These are phyloP conservation scores for Sporisorium sorghi DNA, from an alignment of 1,284 basidiomycete genomes.

Conservation along the genomic window DNA sequence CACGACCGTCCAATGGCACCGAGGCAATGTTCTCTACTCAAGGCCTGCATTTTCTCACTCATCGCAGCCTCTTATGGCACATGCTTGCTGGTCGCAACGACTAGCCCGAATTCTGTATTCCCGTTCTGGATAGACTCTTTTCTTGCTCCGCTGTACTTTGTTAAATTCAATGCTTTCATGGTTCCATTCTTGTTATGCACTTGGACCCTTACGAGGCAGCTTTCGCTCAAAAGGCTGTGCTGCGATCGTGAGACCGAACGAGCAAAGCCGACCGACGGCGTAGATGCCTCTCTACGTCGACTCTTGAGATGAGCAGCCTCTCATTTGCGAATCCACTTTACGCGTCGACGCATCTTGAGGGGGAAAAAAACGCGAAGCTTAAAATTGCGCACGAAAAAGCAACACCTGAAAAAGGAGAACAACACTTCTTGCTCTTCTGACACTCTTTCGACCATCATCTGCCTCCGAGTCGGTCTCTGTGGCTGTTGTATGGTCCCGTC, in stretches of 20 bases:
- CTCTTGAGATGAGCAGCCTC: not conserved
- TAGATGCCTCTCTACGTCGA: not conserved
- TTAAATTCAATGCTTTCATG: constrained; percentile 16
- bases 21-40: not conserved
- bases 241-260: not conserved
- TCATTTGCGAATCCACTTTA: too few relatives aligned
- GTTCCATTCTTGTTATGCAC: not conserved
- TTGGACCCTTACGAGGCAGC: too few relatives aligned
- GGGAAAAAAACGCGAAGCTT: constrained; percentile 2
- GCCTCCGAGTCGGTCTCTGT: not conserved
- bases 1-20: not conserved
- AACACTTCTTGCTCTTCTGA: constrained; percentile 6
- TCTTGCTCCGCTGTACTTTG: constrained; percentile 35
- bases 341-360: constrained; percentile 16
- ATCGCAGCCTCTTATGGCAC: constrained; percentile 7
- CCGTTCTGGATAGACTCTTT: constrained; percentile 27
- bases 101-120: constrained; percentile 13
- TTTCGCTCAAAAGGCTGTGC: not conserved
- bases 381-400: not conserved
- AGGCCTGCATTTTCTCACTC: constrained; percentile 5
- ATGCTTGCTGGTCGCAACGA: constrained; percentile 7
- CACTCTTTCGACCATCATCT: constrained; percentile 9
- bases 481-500: not conserved
- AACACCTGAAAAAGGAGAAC: constrained; percentile 8
- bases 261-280: not conserved